Conservation (phyloP, 192 early-diverging fungal species). For the Umbelopsis sp. region DNA sequence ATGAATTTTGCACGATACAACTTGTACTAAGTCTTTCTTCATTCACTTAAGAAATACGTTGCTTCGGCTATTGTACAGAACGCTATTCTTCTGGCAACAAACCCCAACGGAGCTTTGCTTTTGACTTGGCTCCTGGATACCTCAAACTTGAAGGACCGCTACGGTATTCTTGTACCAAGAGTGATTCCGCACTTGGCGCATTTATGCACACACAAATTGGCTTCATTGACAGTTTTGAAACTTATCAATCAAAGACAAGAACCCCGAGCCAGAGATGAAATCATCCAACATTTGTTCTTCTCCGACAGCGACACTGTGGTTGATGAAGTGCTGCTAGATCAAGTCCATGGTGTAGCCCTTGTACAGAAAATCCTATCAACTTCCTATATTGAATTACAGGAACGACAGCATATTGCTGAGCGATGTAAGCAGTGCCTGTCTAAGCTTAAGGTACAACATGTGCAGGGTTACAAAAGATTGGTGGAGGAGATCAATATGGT, state of each 20-base stretch:
- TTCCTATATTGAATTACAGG: conserved; percentile 73
- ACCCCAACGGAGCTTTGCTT: conserved; percentile 90
- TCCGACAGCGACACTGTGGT: conserved; percentile 65
- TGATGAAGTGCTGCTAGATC: conserved; percentile 74
- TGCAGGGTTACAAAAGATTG: conserved; percentile 78
- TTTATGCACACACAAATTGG: conserved; percentile 91
- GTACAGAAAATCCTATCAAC: conserved; percentile 89
- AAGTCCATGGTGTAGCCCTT: conserved; percentile 83
- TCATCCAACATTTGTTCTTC: conserved; percentile 85
- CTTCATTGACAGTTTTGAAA: conserved; percentile 81
- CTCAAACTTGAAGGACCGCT: conserved; percentile 80
- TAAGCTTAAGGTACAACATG: conserved; percentile 64
- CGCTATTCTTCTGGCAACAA: conserved; percentile 78
- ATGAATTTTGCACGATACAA: neutral
- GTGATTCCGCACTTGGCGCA: conserved; percentile 77
- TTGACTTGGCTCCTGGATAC: conserved; percentile 95
- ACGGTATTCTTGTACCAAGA: conserved; percentile 81
- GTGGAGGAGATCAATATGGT: conserved; percentile 75
- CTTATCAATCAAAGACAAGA: conserved; percentile 90
- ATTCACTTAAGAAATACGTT: conserved; percentile 82
- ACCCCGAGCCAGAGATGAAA: conserved; percentile 82
- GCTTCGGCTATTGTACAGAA: conserved; percentile 86
- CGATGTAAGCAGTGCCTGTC: conserved; percentile 61
- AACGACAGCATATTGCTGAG: conserved; percentile 79
- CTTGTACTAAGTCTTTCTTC: neutral